Percentiles rank a stretch among this genome's conserved stretches.
Conservation (phyloP, 1,284 basidiomycete species). For the Thelephora terrestris region DNA sequence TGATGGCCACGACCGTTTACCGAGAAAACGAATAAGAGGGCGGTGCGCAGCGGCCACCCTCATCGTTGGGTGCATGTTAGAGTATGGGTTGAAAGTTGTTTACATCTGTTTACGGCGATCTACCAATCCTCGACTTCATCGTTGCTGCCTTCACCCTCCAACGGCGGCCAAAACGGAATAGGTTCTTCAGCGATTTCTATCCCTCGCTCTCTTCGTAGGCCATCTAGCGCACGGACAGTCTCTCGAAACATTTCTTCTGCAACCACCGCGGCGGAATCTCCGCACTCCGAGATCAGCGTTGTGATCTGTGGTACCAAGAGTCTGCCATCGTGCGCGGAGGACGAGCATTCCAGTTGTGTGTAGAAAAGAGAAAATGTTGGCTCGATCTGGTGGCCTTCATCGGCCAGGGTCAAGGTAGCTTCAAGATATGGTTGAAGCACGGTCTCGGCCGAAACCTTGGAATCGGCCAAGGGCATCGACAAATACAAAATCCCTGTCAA, state of each 20-base stretch:
- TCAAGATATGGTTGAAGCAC: constrained; percentile 54
- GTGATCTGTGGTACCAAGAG: neutral
- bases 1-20: constrained; percentile 54
- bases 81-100: neutral
- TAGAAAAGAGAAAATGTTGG: constrained; percentile 51
- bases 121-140: constrained; percentile 21
- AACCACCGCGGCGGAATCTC: constrained; percentile 45
- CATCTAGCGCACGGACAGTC: constrained; percentile 22
- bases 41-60: constrained; percentile 25
- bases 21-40: constrained; percentile 76
- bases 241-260: constrained; percentile 59
- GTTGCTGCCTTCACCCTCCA: constrained; percentile 16
- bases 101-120: neutral
- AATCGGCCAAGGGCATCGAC: constrained; percentile 33
- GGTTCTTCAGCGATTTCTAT: constrained; percentile 8
- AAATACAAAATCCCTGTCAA: constrained; percentile 52
- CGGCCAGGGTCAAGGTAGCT: constrained; percentile 30
- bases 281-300: constrained; percentile 37
- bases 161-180: constrained; percentile 24
- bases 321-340: neutral
- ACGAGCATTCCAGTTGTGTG: constrained; percentile 24
- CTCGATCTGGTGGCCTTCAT: constrained; percentile 13
- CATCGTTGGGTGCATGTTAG: neutral
- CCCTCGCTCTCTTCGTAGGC: neutral
- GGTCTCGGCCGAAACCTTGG: constrained; percentile 28